These are phyloP conservation scores for Phytopythium kandeliae DNA, from an alignment of 352 stramenopile genomes.

Conservation along the genomic window DNA sequence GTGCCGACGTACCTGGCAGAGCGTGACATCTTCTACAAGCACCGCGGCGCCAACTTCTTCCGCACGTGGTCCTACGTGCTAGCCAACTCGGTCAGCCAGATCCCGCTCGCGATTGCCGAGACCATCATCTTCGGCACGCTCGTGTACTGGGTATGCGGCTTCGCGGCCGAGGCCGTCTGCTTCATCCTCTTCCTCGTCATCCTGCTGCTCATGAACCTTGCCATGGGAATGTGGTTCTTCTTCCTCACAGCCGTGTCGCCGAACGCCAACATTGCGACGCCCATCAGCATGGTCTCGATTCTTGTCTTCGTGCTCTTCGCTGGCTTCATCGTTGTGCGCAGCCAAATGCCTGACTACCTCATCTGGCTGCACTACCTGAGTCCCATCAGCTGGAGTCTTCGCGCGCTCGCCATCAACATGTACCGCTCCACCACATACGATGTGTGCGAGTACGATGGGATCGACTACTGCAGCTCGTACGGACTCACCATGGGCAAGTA, in stretches of 20 bases:
- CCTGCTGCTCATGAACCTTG: conserved; percentile 31
- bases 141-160: conserved; percentile 76
- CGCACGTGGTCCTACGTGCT: conserved; percentile 59
- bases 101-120: conserved; percentile 39
- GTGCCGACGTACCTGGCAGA: conserved; percentile 50
- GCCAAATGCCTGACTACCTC: conserved; percentile 37
- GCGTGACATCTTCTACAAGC: conserved; percentile 43
- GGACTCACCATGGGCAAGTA: conserved; percentile 23
- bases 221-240: conserved; percentile 27
- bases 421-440: conserved; percentile 22
- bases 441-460: conserved; percentile 21
- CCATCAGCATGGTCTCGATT: conserved; percentile 30
- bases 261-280: conserved; percentile 32
- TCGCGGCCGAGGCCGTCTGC: conserved; percentile 51
- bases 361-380: conserved; percentile 60
- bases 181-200: conserved; percentile 36
- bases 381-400: conserved; percentile 38
- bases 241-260: conserved; percentile 17
- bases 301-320: conserved; percentile 51
- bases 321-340: conserved; percentile 38
- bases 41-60: conserved; percentile 43
- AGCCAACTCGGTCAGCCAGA: conserved; percentile 21
- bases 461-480: conserved; percentile 26
- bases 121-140: conserved; percentile 64
- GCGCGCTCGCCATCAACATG: conserved; percentile 24